Evolutionary conservation across 129 eudicot species (phyloP).

Genomic region (Silybum marianum): DNA sequence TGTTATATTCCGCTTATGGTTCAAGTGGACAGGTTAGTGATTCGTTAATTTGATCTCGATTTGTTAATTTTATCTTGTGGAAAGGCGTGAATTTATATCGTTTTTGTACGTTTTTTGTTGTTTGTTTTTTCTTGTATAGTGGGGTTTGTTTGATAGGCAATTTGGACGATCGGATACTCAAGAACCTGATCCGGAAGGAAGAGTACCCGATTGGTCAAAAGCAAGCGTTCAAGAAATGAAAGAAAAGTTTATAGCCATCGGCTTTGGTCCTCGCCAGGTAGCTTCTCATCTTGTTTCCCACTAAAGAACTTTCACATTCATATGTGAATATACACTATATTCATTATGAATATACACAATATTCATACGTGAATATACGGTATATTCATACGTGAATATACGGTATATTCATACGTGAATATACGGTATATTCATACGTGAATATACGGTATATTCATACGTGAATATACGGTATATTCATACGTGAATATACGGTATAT

Average conservation of each 20-base stretch:
- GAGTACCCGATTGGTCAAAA: conserved; percentile 84
- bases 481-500: background rate
- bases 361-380: background rate
- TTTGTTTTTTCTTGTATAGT: conserved; percentile 39
- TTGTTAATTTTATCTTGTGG: background rate
- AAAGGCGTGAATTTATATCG: background rate
- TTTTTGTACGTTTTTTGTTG: background rate
- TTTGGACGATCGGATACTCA: conserved; percentile 84
- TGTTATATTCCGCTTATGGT: conserved; percentile 78
- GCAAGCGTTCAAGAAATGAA: conserved; percentile 92
- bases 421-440: background rate
- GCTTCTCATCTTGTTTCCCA: background rate
- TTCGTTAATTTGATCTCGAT: background rate
- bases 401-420: background rate
- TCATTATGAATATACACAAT: background rate
- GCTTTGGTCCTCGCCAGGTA: conserved; percentile 99
- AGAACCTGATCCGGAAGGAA: conserved; percentile 96
- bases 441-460: background rate
- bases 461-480: background rate
- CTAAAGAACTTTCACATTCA: background rate
- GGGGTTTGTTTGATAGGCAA: conserved; percentile 84
- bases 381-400: too few relatives aligned
- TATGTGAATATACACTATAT: background rate
- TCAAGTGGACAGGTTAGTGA: conserved; percentile 82
- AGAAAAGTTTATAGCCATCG: conserved; percentile 70